phyloP scores from a whole-genome alignment of 2,329 filamentous ascomycete species.

The Talaromyces sp. region DNA sequence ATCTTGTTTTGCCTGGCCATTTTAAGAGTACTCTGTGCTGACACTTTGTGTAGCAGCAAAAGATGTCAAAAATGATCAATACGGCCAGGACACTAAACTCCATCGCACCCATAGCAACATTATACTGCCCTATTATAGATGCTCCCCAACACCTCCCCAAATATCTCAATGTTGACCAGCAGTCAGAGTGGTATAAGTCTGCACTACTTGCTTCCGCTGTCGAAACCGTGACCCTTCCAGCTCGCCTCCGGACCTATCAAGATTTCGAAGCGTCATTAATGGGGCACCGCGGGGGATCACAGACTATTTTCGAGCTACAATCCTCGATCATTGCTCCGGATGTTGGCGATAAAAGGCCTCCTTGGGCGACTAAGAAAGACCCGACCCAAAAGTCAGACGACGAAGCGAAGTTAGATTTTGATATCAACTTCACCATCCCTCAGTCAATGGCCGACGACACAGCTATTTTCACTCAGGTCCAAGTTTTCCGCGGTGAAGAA shows the following conservation, averaged over 20 bases:
- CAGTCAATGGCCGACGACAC: slow-evolving; percentile 21
- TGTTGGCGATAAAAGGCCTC: slow-evolving; percentile 7
- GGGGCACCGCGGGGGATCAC: slow-evolving; percentile 57
- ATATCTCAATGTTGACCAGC: slow-evolving; percentile 56
- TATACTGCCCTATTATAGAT: slow-evolving; percentile 70
- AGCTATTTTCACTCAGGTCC: slow-evolving; percentile 34
- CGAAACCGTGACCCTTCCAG: slow-evolving; percentile 73
- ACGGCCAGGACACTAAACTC: slow-evolving; percentile 65
- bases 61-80: slow-evolving; percentile 64
- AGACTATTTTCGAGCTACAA: slow-evolving; percentile 69
- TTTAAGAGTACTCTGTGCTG: slow-evolving; percentile 9
- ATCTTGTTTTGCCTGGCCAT: background rate
- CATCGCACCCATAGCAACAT: slow-evolving; percentile 65
- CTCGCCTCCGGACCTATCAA: slow-evolving; percentile 47
- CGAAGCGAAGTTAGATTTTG: slow-evolving; percentile 27
- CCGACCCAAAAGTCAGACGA: slow-evolving; percentile 10
- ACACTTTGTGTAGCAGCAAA: slow-evolving; percentile 44
- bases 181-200: slow-evolving; percentile 73
- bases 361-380: slow-evolving; percentile 9
- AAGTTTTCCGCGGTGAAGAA: slow-evolving; percentile 27
- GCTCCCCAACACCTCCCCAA: slow-evolving; percentile 53
- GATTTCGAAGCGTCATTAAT: slow-evolving; percentile 47
- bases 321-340: slow-evolving; percentile 52
- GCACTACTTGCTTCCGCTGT: slow-evolving; percentile 70
- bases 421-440: slow-evolving; percentile 37